phyloP scores from a whole-genome alignment of 2,329 filamentous ascomycete genomes.

The Cercospora nicotianae region DNA sequence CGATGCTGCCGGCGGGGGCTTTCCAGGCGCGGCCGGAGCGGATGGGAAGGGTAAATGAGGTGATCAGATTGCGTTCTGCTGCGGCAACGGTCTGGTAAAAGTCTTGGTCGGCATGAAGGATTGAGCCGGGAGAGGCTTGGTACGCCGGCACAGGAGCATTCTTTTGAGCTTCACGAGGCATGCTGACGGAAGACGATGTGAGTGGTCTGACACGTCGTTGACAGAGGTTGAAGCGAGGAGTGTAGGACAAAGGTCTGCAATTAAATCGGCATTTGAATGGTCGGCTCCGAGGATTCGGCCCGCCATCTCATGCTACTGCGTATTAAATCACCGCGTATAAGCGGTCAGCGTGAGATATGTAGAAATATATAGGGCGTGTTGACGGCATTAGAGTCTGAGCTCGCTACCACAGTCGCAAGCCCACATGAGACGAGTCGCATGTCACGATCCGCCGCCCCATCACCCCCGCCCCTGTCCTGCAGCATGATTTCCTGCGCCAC shows the following conservation, averaged over 20 bases:
- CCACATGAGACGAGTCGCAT: neutral
- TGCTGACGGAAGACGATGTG: neutral
- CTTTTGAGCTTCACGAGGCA: slow-evolving; percentile 1
- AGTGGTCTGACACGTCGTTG: neutral
- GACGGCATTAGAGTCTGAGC: neutral
- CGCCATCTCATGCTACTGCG: neutral
- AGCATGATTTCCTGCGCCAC: slow-evolving; percentile 12
- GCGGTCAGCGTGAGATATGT: neutral
- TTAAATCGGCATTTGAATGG: neutral
- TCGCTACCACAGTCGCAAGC: neutral
- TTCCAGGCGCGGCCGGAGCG: slow-evolving; percentile 73
- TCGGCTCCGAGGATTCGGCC: neutral
- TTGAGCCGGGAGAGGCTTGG: slow-evolving; percentile 33
- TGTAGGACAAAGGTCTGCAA: neutral
- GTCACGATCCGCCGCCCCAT: neutral
- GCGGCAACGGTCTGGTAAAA: slow-evolving; percentile 35
- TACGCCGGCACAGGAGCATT: slow-evolving; percentile 38
- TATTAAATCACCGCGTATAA: slow-evolving; percentile 7
- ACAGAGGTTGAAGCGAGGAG: neutral
- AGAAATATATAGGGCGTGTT: neutral
- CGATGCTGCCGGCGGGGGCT: slow-evolving; percentile 66
- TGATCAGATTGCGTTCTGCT: slow-evolving; percentile 27
- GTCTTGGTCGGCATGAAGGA: slow-evolving; percentile 32
- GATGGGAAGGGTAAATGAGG: slow-evolving; percentile 60
- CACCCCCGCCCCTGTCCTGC: slow-evolving; percentile 6